Base-by-base conservation (phyloP, 2,329 filamentous ascomycete genomes). In the Periconia sp. region DNA sequence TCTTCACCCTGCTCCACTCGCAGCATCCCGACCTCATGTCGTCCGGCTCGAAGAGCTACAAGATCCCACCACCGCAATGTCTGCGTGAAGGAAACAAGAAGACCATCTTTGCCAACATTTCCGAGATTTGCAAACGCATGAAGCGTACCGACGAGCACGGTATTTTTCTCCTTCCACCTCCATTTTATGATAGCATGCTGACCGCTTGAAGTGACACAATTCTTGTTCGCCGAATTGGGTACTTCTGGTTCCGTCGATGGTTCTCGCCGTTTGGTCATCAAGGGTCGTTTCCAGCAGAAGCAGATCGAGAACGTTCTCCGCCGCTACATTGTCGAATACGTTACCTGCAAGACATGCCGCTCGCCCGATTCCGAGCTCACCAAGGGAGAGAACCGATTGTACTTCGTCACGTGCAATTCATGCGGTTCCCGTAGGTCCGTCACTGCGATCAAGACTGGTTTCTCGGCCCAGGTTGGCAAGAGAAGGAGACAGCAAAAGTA, bases 221-320 rank as follows among this genome's bases (percentile, higher is more conserved):
- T 97, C 81, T 80, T 99, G 76, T 97, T 99, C 78, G 92, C 94
- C 63, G 94, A 99, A 78, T 85, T 99, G 86, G 94, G 94, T 82
- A 99, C 94, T 63, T 95, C 86, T 72, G 94, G 94, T 76, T 95
- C 90, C 74, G 92, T 96, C 52, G 94, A 97, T 79, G 94, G 93
- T 66, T 91, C 85, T 78, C 87, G 92, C 77, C 88, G 93, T 72
- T 79, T 99, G 69, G 92, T 99, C 73, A 99, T 99, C 85, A 97
- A 96, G 84, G 94, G 94, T 82, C 91, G 94, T 73, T 99, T 99
- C 89, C 93, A 97, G 78, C 93, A 97, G 81, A 97, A 97, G 81
- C 93, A 97, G 82, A 92, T 97, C 73, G 94, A 99, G 82, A 96
- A 95, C 78, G 92, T 97, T 49, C 79, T 97, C 73, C 85, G 93